Evolutionary conservation across 148 eudicot genomes (phyloP).

Genomic region (Rheum nobile): DNA sequence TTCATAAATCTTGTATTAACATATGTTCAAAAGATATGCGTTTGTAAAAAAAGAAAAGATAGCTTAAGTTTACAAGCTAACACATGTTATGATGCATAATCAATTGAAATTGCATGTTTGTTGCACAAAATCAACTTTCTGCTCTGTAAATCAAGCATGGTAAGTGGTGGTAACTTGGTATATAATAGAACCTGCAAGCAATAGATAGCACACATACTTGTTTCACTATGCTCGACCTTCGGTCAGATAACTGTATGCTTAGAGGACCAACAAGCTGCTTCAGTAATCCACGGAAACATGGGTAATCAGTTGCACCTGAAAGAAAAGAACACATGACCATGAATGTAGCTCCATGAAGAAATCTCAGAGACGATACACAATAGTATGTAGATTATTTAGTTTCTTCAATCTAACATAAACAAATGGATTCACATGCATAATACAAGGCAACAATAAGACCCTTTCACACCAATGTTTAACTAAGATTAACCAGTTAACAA

Average conservation of each 20-base stretch:
- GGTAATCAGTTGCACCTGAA: slow-evolving; percentile 84
- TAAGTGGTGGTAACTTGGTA: neutral
- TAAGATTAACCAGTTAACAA: neutral
- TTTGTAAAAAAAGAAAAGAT: neutral
- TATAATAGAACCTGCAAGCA: neutral
- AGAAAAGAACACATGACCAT: neutral
- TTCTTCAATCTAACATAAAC: neutral
- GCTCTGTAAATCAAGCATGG: neutral
- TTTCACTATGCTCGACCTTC: slow-evolving; percentile 94
- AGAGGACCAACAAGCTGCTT: slow-evolving; percentile 87
- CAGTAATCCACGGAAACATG: slow-evolving; percentile 80
- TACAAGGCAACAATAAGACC: neutral
- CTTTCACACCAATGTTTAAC: neutral
- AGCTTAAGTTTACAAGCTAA: neutral
- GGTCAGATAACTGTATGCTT: slow-evolving; percentile 76
- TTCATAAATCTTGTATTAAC: neutral
- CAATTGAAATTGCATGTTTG: neutral
- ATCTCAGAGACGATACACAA: neutral
- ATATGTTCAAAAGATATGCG: neutral
- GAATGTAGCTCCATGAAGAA: neutral
- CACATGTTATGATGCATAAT: neutral
- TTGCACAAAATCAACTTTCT: neutral
- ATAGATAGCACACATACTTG: slow-evolving; percentile 34
- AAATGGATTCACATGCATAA: neutral
- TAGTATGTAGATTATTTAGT: neutral